A percentile compares a stretch with the other conserved stretches of the same genome.
These are phyloP conservation scores for Annulohypoxylon maeteangense DNA, from an alignment of 495 filamentous ascomycete genomes.

Conservation along the genomic window DNA sequence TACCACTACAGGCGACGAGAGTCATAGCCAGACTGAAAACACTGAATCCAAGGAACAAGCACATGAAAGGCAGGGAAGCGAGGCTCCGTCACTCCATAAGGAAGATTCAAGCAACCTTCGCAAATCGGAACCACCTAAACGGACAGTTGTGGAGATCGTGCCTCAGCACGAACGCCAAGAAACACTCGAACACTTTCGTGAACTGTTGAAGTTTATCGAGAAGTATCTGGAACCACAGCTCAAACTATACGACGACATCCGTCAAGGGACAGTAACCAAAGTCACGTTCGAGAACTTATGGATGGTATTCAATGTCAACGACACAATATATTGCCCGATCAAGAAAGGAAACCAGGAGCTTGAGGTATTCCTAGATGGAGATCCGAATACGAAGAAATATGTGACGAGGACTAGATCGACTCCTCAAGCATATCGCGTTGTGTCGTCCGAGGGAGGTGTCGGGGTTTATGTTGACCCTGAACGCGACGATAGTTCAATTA, in stretches of 20 bases:
- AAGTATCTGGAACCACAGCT: slow-evolving; percentile 3
- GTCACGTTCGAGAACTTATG: slow-evolving; percentile 6
- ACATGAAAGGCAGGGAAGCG: neutral
- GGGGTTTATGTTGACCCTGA: neutral
- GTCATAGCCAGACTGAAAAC: neutral
- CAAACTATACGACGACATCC: neutral
- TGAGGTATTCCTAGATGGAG: neutral
- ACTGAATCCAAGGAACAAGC: neutral
- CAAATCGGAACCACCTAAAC: neutral
- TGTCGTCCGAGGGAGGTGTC: slow-evolving; percentile 1
- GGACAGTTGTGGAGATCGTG: neutral
- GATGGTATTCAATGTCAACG: slow-evolving; percentile 10
- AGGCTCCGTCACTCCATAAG: neutral
- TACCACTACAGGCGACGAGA: neutral
- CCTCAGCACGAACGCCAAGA: neutral
- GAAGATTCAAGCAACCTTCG: neutral
- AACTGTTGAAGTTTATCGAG: slow-evolving; percentile 1
- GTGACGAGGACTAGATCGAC: neutral
- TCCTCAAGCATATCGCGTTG: slow-evolving; percentile 5
- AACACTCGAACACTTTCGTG: neutral
- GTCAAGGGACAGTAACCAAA: neutral
- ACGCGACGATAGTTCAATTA: neutral
- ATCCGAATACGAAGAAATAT: slow-evolving; percentile 4
- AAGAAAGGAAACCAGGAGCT: neutral
- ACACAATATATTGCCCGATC: slow-evolving; percentile 4